Evolutionary conservation across 2,329 filamentous ascomycete species (phyloP), one percentile per base, ranked within the genome.

Genomic region (Pseudogymnoascus sp.): DNA sequence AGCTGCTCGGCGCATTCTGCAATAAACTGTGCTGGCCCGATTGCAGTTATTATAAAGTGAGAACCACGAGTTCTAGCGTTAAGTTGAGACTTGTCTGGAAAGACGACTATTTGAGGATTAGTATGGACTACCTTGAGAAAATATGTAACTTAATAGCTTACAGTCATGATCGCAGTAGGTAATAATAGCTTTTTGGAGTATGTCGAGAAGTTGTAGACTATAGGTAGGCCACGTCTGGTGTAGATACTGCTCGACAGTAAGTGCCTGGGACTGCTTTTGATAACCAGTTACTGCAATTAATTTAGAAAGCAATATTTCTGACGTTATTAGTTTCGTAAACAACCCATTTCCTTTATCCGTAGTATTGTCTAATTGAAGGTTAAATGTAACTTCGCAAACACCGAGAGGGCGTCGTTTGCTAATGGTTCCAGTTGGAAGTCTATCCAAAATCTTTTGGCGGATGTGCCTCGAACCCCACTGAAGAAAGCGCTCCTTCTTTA

Each of bases 381-480:
- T 13, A 58, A 63, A 60, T 25, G 25, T 63, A 27, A 62, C 33
- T 63, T 51, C 17, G 15, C 59, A 58, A 15, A n/a, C 12, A 21
- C 10, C 15, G 12, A 44, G 41, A 44, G 35, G 12, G 42, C 13
- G 39, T 5, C 35, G 55, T 63, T 64, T 64, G 61, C 63, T 64
- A 25, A 64, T 60, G 21, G 21, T 61, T 38, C 63, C 36, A 3
- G 63, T 64, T 35, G 63, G 63, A 39, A 64, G 61, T 4, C 51
- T 51, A 27, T 63, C 36, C 39, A 64, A 27, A 17, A 64, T 63
- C 17, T 42, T 29, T 42, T 58, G 55, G 3, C 58, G 41, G 33
- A 64, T 62, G 27, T 31, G 44, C 12, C 42, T 58, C 21, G 25
- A 62, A 12, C 4, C n/a, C 44, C 44, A 31, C 12, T 61, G 17